phyloP scores from a whole-genome alignment of 352 stramenopile species.

The Phytophthora agathidicida region DNA sequence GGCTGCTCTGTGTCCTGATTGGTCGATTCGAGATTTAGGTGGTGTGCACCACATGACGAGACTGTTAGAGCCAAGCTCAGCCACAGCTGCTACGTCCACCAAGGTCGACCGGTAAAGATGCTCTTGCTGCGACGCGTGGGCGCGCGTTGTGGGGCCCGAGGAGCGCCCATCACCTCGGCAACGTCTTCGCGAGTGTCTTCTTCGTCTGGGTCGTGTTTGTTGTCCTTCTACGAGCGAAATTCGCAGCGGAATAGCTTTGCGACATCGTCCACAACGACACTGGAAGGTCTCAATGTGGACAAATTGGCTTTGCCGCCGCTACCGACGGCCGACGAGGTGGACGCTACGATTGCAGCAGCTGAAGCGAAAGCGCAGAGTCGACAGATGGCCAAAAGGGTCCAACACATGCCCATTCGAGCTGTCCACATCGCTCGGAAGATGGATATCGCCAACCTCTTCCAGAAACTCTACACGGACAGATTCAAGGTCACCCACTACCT shows the following conservation, averaged over 20 bases:
- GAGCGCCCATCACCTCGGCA: slow-evolving; percentile 8
- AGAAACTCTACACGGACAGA: slow-evolving; percentile 87
- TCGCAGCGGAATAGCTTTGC: slow-evolving; percentile 13
- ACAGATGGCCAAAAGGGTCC: slow-evolving; percentile 53
- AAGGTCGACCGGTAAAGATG: slow-evolving; percentile 42
- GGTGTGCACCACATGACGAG: slow-evolving; percentile 7
- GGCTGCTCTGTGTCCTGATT: slow-evolving; percentile 2
- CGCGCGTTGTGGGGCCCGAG: slow-evolving; percentile 18
- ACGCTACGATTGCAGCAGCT: slow-evolving; percentile 68
- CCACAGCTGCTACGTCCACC: slow-evolving; percentile 23
- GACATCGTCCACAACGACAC: slow-evolving; percentile 5
- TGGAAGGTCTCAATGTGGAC: slow-evolving; percentile 24
- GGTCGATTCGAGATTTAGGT: slow-evolving; percentile 6
- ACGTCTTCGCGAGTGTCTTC: slow-evolving; percentile 1
- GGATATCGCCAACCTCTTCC: slow-evolving; percentile 86
- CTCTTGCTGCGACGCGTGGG: slow-evolving; percentile 52
- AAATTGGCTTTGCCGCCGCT: slow-evolving; percentile 56
- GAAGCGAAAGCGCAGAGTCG: slow-evolving; percentile 56
- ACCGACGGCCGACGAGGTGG: slow-evolving; percentile 66
- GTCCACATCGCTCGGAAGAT: slow-evolving; percentile 87
- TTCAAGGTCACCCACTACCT: slow-evolving; percentile 85
- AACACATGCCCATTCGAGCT: slow-evolving; percentile 84
- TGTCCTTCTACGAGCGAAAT: slow-evolving; percentile 21
- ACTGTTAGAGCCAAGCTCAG: slow-evolving; percentile 3
- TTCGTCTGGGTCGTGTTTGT: slow-evolving; percentile 15